A percentile compares a stretch with the other conserved stretches of the same genome.
Conservation (phyloP, 306 rosid genomes). For the Inga laurina region DNA sequence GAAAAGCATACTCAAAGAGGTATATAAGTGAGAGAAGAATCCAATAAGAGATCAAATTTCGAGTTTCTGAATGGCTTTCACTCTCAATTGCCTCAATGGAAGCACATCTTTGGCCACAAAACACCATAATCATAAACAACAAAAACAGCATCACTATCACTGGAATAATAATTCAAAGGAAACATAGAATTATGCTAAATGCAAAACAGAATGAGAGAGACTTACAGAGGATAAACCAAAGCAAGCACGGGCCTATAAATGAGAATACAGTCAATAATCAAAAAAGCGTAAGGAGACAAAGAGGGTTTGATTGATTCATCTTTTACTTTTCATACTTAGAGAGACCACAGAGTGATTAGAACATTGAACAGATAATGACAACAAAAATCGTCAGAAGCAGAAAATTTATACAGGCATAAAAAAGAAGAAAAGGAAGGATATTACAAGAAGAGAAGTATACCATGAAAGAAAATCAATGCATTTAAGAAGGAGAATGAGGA, state of each 20-base stretch:
- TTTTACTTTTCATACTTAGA: background rate
- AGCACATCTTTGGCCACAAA: conserved; percentile 44
- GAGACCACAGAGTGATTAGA: background rate
- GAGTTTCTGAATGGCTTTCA: conserved; percentile 40
- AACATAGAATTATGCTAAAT: background rate
- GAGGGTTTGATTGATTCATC: background rate
- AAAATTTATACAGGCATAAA: background rate
- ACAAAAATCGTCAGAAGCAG: background rate
- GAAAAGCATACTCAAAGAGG: conserved; percentile 51
- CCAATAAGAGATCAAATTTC: conserved; percentile 62
- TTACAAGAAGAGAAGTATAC: background rate
- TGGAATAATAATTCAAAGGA: background rate
- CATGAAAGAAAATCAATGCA: background rate
- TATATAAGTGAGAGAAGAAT: conserved; percentile 52
- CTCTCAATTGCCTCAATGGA: conserved; percentile 62
- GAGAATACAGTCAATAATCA: background rate
- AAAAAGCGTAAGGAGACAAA: background rate
- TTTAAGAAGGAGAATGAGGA: background rate
- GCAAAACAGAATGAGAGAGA: background rate
- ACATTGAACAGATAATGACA: background rate
- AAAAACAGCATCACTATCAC: background rate
- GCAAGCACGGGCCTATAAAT: background rate
- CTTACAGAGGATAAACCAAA: background rate
- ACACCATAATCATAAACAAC: conserved; percentile 17
- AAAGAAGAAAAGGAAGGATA: background rate